Base-by-base conservation (phyloP, 2,329 filamentous ascomycete species). In the Huntiella savannae region DNA sequence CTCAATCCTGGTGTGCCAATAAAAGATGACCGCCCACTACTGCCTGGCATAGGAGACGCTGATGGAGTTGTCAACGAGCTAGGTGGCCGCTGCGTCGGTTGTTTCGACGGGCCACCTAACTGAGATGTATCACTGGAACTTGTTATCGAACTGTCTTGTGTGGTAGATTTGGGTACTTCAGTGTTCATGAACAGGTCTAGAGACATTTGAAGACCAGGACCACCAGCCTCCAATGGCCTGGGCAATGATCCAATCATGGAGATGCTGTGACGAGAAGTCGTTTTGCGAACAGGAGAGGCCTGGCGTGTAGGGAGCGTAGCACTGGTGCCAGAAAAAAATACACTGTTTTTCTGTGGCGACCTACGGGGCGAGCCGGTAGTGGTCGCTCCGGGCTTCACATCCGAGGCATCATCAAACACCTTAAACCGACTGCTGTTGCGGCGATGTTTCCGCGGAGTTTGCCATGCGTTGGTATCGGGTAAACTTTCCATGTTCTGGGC, bases 391-490 rank as follows among this genome's bases (percentile, higher is more conserved):
- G 32, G 37, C n/a, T 8, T 13, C 3, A 10, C 33, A 12, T 41
- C 40, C 8, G 8, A 33, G n/a, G 44, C 8, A 40, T 70, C 66
- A 17, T 64, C 62, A 49, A 70, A 74, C 4, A 74, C 63, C 2
- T 59, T 53, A 13, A 68, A 59, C 1, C 60, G 33, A 32, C 40
- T 41, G 35, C 47, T 49, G 13, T 47, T 54, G 49, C 59, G 63
- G 38, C 54, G 58, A 0, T 56, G 52, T 49, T 64, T 66, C 4
- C 53, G 40, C 16, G 52, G 48, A 5, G 60, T 55, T 39, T 62
- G 59, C 70, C 69, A 73, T 8, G 59, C 62, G n/a, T 65, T 65
- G 35, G 69, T 57, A 40, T 75, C 71, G 1, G 71, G 70, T 8
- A 77, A 55, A 15, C 62, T 63, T 19, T 61, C 57, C 15, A 76